Conservation (phyloP, 225 moss, liverwort and hornwort genomes). For the Lunularia cruciata region DNA sequence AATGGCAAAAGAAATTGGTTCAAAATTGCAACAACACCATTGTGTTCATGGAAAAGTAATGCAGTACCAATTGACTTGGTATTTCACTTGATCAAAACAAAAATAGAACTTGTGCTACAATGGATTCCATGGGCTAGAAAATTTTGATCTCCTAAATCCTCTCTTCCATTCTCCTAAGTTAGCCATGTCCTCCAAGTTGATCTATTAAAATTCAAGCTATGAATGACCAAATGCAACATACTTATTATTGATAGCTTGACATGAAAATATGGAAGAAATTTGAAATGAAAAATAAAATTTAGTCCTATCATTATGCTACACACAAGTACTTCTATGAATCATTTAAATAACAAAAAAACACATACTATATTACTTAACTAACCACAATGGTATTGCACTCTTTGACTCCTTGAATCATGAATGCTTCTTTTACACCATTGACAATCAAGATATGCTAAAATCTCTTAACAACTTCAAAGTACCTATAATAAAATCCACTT, state of each 20-base stretch:
- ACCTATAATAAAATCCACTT: conserved; percentile 45
- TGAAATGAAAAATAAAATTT: not conserved
- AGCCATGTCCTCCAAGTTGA: conserved; percentile 79
- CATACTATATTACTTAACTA: conserved; percentile 56
- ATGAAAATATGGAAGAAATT: not conserved
- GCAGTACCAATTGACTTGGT: too few relatives aligned
- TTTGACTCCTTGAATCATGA: conserved; percentile 76
- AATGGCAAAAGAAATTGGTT: too few relatives aligned
- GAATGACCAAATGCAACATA: not conserved
- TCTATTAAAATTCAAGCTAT: conserved; percentile 96
- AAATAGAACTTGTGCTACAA: too few relatives aligned
- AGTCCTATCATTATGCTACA: too few relatives aligned
- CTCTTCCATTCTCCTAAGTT: conserved; percentile 90
- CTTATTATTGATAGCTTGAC: not conserved
- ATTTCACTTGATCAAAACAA: too few relatives aligned
- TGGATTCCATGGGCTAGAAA: conserved; percentile 76
- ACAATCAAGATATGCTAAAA: conserved; percentile 93
- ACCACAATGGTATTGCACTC: conserved; percentile 91
- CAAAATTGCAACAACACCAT: too few relatives aligned
- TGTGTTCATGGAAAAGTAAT: too few relatives aligned
- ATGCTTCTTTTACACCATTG: conserved; percentile 76
- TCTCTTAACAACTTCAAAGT: conserved; percentile 90
- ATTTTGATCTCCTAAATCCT: conserved; percentile 80
- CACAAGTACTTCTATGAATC: not conserved
- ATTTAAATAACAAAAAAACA: not conserved